These are phyloP conservation scores for Acanthamoeba rhysodes DNA, from an alignment of 208 protist species.

Conservation along the genomic window DNA sequence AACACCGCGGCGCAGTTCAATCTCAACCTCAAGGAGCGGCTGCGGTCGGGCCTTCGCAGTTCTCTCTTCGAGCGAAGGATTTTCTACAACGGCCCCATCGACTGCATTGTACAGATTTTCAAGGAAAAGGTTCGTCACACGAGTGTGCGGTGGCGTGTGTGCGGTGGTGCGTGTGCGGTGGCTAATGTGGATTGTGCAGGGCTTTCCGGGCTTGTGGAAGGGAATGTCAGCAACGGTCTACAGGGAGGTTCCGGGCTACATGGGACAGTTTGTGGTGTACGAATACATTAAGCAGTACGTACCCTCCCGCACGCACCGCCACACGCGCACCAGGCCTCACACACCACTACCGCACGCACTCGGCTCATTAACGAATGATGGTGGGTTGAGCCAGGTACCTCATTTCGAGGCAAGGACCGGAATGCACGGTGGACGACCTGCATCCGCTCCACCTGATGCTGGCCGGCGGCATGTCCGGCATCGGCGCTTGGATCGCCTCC, in stretches of 20 bases:
- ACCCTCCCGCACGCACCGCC: too few relatives aligned
- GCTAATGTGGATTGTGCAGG: background rate
- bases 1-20: slow-evolving; percentile 16
- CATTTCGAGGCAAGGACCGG: background rate
- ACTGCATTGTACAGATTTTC: slow-evolving; percentile 42
- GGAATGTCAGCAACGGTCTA: slow-evolving; percentile 35
- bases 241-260: slow-evolving; percentile 19
- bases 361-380: background rate
- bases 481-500: slow-evolving; percentile 57
- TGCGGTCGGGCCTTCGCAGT: background rate
- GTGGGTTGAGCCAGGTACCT: background rate
- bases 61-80: background rate
- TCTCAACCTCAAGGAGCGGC: background rate
- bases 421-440: slow-evolving; percentile 42
- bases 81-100: slow-evolving; percentile 65
- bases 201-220: background rate
- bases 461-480: slow-evolving; percentile 63
- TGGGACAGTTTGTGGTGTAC: slow-evolving; percentile 58
- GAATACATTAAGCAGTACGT: slow-evolving; percentile 13
- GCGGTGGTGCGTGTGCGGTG: too few relatives aligned
- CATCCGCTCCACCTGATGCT: slow-evolving; percentile 65
- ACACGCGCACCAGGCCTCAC: too few relatives aligned
- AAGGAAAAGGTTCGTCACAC: slow-evolving; percentile 7
- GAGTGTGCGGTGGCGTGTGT: background rate
- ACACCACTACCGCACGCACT: too few relatives aligned